These are phyloP conservation scores for Acacia acuminata DNA, from an alignment of 306 rosid species.

Conservation along the genomic window DNA sequence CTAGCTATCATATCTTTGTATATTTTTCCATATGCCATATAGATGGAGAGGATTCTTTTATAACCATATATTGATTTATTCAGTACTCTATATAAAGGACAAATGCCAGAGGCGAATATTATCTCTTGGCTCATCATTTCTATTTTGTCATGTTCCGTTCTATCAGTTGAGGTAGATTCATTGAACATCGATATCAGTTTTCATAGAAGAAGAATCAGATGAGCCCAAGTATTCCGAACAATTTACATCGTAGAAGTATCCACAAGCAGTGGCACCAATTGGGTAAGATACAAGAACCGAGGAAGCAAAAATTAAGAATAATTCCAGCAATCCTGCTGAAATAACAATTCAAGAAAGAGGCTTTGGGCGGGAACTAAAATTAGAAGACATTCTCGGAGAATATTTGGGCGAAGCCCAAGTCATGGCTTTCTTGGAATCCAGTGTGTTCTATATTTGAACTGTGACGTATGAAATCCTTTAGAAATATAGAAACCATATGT, in stretches of 20 bases:
- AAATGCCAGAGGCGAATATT: no score
- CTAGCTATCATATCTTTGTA: no score
- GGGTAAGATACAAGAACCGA: constrained; percentile 68
- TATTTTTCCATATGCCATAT: no score
- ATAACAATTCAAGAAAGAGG: constrained; percentile 67
- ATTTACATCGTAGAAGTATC: constrained; percentile 65
- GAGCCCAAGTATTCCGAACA: constrained; percentile 45
- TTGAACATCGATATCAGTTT: constrained; percentile 30
- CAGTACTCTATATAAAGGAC: no score
- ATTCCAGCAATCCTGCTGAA: constrained; percentile 67
- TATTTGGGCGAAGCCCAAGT: constrained; percentile 60
- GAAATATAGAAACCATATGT: not conserved
- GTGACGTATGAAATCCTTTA: constrained; percentile 25
- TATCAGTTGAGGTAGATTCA: no score
- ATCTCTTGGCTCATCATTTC: no score
- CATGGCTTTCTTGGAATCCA: constrained; percentile 57
- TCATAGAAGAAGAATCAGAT: constrained; percentile 27
- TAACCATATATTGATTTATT: no score
- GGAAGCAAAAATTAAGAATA: constrained; percentile 71
- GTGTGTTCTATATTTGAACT: constrained; percentile 31
- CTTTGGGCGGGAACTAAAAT: constrained; percentile 64
- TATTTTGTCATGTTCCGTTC: no score
- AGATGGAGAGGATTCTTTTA: no score
- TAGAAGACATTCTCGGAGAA: constrained; percentile 56
- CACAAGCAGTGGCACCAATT: constrained; percentile 60